Percentiles rank a stretch among this genome's conserved stretches.
Conservation (phyloP, 441 rosid genomes). For the Pelargonium cotyledonis region DNA sequence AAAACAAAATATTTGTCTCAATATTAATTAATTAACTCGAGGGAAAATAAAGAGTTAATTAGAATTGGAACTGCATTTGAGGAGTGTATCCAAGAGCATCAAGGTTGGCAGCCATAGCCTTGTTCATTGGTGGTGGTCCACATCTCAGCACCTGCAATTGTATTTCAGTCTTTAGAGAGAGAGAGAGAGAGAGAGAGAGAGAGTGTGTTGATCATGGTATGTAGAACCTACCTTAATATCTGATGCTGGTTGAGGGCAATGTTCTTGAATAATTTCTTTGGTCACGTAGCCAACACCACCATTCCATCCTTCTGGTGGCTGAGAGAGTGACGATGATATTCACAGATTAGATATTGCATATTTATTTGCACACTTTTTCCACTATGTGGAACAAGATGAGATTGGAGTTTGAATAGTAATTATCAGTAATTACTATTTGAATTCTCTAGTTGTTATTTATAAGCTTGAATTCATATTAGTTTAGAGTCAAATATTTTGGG, state of each 20-base stretch:
- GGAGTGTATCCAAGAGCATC: conserved; percentile 46
- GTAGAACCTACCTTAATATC: conserved; percentile 38
- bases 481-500: too few species aligned
- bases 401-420: too few species aligned
- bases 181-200: neutral
- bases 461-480: too few species aligned
- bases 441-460: too few species aligned
- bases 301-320: conserved; percentile 63
- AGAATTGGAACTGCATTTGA: conserved; percentile 59
- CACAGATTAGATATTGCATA: neutral
- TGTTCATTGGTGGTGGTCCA: conserved; percentile 70
- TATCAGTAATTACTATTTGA: too few species aligned
- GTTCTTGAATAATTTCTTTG: conserved; percentile 49
- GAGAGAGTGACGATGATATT: conserved; percentile 10
- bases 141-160: conserved; percentile 45
- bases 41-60: neutral
- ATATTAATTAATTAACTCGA: neutral
- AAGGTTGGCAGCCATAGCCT: conserved; percentile 56
- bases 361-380: neutral
- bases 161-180: neutral
- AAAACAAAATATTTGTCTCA: too few species aligned
- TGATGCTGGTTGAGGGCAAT: conserved; percentile 46
- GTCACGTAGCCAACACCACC: conserved; percentile 58
- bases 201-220: too few species aligned
- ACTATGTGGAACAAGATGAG: too few species aligned